Base-by-base conservation (phyloP, 768 basidiomycete species). In the Sutorius australiensis region DNA sequence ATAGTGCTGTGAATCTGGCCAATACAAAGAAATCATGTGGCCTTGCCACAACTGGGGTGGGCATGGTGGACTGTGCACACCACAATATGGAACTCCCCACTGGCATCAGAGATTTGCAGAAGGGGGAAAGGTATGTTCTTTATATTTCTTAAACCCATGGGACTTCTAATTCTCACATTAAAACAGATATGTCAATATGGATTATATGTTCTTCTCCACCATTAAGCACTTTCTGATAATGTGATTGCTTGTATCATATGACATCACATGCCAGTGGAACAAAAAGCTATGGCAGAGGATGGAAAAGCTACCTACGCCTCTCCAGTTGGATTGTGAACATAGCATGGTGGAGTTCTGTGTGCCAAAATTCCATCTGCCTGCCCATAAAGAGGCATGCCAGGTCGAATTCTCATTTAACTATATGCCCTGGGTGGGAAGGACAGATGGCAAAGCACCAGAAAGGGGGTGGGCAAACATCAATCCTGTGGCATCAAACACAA, bases 1-100 rank as follows among this genome's bases (percentile, higher is more conserved):
- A 58, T 27, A 30, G 3, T 8, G 50, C 55, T 1, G 40, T 56
- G 3, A 56, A 56, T 31, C 54, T 62, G 5, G 56, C 38, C 11
- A 36, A 58, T 6, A 41, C 42, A 53, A 34, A 37, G 46, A 27
- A 33, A 24, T 24, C 24, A 24, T 24, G 4, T 24, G 57, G 62
- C 0, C 51, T 63, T 3, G 57, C 60, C 0, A 59, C 68, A 9
- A 72, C 60, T 16, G 70, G 74, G 0, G 51, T 71, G 0, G 72
- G 66, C 0, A 59, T 55, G 0, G 56, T 64, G 1, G 60, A 66
- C 17, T 75, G 73, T 46, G 60, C 58, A 6, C 42, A 36, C 0
- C 59, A 64, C 27, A 51, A 56, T 21, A 48, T 64, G 51, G 65
- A 63, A 30, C 37, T 57, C 6, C 57, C 60, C 0, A 52, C 47